A percentile compares a stretch with the other conserved stretches of the same genome.
Conservation (phyloP, 129 eudicot species). For the Saussurea involucrata region DNA sequence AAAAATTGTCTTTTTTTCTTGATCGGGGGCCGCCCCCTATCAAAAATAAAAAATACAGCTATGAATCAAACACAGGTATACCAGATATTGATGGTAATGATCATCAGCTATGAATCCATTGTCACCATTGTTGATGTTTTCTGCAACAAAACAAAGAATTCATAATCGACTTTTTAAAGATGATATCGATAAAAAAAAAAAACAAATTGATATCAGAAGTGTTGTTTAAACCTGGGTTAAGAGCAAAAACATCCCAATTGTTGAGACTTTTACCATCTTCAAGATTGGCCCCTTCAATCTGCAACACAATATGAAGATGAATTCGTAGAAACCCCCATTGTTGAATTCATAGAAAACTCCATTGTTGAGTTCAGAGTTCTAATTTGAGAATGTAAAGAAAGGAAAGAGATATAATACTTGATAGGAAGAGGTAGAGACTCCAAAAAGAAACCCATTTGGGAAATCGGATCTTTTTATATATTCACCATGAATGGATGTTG, state of each 20-base stretch:
- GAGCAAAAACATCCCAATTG: conserved; percentile 63
- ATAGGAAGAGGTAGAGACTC: conserved; percentile 63
- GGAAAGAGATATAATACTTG: conserved; percentile 41
- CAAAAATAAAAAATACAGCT: no score
- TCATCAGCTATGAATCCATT: conserved; percentile 3
- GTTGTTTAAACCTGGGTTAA: conserved; percentile 24
- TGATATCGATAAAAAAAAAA: neutral
- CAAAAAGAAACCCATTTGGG: conserved; percentile 63
- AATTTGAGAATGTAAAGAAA: neutral
- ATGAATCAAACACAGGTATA: neutral
- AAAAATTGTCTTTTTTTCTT: no score
- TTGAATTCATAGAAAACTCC: neutral
- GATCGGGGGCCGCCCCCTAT: no score
- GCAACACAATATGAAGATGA: neutral
- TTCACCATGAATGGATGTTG: conserved; percentile 8
- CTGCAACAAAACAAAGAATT: neutral
- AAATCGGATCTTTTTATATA: conserved; percentile 47
- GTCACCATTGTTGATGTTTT: neutral
- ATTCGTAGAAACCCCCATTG: neutral
- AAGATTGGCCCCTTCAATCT: conserved; percentile 73
- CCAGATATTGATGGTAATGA: conserved; percentile 4
- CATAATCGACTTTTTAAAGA: neutral
- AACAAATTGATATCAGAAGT: no score
- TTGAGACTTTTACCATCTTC: conserved; percentile 63
- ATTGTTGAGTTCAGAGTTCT: neutral